Evolutionary conservation across 148 eudicot genomes (phyloP), one percentile per base, ranked within the genome.

Genomic region (Gaultheria prostrata): DNA sequence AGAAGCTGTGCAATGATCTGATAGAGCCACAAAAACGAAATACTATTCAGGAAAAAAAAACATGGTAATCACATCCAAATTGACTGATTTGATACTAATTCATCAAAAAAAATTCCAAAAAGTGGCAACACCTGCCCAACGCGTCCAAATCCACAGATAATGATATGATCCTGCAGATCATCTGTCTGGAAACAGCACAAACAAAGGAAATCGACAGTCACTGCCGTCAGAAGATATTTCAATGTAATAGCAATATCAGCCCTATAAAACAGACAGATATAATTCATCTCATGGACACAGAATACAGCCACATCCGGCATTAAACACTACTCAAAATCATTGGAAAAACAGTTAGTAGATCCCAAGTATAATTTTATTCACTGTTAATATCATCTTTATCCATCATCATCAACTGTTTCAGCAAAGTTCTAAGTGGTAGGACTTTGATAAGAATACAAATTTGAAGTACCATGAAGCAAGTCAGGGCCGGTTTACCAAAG

Each of bases 1-100:
- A 97, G 99, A 87, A 97, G 99, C 85, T 97, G 99, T 18, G 99
- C 99, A 78, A 97, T 93, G 77, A 97, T 97, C 99, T 97, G 94
- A 88, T 83, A 80, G 79, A 79, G 84, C 72, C 39, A 85, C 81
- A 73, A 79, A 79, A 84, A 53, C 26, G 13, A 71, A 61, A 39
- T 12, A 26, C 30, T 5, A 45, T 28, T 61, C 70, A 61, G 32
- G 43, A 30, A 67, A 28, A 53, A 51, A 79, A 67, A 4, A 30
- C 33, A 79, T 43, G 54, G 51, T 15, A 54, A 2, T 11, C 28
- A 74, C 11, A 84, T 74, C 11, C 39, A 21, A 45, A 65, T 74
- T 32, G 39, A 80, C 65, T 13, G 57, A n/a, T 51, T 39, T 33
- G 3, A 61, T 14, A 65, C 69, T 49, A 75, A 78, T 73, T 72